Base-by-base conservation (phyloP, 805 yeast species). In the Metschnikowia baotianmanensis region DNA sequence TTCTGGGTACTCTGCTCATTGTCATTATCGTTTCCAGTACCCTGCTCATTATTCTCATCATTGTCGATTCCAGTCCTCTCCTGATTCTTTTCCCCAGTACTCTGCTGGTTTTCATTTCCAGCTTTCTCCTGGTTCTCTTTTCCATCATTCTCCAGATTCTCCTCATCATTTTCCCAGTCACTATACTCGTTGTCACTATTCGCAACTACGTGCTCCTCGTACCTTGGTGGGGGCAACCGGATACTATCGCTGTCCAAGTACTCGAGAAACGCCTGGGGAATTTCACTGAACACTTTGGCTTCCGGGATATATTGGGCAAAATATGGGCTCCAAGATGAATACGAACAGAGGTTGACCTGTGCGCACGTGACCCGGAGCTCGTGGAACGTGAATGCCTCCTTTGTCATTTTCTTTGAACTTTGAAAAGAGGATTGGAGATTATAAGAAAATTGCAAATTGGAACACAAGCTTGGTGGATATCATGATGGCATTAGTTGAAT, bases 141-240 rank as follows among this genome's bases (percentile, higher is more conserved):
- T n/a, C n/a, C n/a, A n/a, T n/a, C n/a, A n/a, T n/a, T n/a, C n/a
- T n/a, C n/a, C n/a, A n/a, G n/a, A 25, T 25, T 25, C 13, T 7
- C 38, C 2, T 61, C 68, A 3, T 65, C 75, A 1, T 71, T 79
- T 26, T 81, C 84, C 86, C 91, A 83, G 48, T 82, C 89, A 47
- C 87, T 79, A 56, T 84, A 84, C 24, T 82, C 88, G 45, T 79
- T 79, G 46, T 80, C 82, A 38, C 81, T 65, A 40, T 55, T 78
- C 17, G 55, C 52, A 12, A 52, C 53, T 12, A 47, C 43, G 11
- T 33, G 16, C 7, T 45, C 51, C 4, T 28, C 40, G 29, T 31
- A 34, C 20, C 34, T 31, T 3, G 52, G 34, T 3, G 42, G 42
- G 3, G 56, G 55, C 18, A 52, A 36, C n/a, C 43, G 33, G 35